These are phyloP conservation scores for Radiomyces spectabilis DNA, from an alignment of 192 early-diverging fungal species.

Conservation along the genomic window DNA sequence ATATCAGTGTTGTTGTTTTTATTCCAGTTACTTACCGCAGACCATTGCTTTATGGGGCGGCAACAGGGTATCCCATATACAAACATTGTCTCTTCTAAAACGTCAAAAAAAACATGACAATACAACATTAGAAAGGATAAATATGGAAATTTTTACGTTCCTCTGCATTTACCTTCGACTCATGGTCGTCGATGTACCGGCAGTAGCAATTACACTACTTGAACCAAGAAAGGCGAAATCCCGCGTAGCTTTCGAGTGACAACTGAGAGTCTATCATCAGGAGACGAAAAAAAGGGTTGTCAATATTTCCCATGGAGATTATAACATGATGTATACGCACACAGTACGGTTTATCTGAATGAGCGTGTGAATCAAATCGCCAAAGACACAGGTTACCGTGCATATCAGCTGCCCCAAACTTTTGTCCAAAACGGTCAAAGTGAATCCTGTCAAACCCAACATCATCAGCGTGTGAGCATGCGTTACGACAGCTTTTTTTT, in stretches of 20 bases:
- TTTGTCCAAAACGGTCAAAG: slow-evolving; percentile 74
- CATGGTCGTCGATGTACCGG: slow-evolving; percentile 48
- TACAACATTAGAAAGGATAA: not conserved
- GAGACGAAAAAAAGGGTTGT: not conserved
- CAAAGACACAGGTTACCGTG: slow-evolving; percentile 65
- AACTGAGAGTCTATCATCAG: slow-evolving; percentile 29
- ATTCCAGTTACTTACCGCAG: slow-evolving; percentile 30
- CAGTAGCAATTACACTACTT: slow-evolving; percentile 64
- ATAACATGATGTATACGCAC: not conserved
- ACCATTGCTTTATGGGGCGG: slow-evolving; percentile 50
- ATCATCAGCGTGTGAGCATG: not conserved
- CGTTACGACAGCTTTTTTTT: slow-evolving; percentile 8
- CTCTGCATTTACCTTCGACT: slow-evolving; percentile 16
- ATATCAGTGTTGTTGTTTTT: not conserved
- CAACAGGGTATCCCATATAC: slow-evolving; percentile 74
- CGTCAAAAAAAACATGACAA: too few species aligned
- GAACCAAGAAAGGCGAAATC: slow-evolving; percentile 74
- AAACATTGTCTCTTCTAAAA: slow-evolving; percentile 46
- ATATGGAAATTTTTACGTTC: not conserved
- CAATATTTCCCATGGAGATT: not conserved
- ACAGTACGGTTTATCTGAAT: slow-evolving; percentile 48
- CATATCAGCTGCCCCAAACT: slow-evolving; percentile 66
- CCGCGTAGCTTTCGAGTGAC: slow-evolving; percentile 55
- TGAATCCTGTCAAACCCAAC: slow-evolving; percentile 34
- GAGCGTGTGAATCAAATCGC: slow-evolving; percentile 64